phyloP scores from a whole-genome alignment of 106 monocot species.

The Dioscorea alata region DNA sequence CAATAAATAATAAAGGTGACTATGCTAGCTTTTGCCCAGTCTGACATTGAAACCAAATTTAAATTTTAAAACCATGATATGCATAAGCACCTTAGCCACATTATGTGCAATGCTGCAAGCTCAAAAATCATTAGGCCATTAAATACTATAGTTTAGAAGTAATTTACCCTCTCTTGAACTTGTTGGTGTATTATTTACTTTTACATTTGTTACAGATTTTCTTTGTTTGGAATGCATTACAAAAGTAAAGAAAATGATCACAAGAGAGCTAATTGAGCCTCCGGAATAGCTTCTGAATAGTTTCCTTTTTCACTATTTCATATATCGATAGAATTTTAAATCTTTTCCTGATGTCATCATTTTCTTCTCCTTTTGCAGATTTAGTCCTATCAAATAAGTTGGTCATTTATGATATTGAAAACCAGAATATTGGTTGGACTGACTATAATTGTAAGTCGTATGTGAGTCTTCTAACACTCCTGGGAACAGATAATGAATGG shows the following conservation, averaged over 20 bases:
- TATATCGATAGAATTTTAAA: no score
- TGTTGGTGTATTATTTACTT: background rate
- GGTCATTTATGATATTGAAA: constrained; percentile 72
- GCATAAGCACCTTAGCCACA: no score
- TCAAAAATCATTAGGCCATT: no score
- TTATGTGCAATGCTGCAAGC: no score
- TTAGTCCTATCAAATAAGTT: constrained; percentile 65
- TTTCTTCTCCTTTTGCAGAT: constrained; percentile 38
- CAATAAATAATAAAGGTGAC: no score
- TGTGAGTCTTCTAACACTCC: constrained; percentile 23
- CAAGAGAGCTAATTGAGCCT: background rate
- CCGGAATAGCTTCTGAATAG: background rate
- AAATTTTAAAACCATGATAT: no score
- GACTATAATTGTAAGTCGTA: constrained; percentile 64
- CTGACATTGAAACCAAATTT: no score
- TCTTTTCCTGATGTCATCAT: background rate
- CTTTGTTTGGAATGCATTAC: background rate
- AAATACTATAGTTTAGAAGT: background rate
- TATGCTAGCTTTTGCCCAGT: no score
- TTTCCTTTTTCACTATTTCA: no score
- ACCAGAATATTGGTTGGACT: constrained; percentile 70
- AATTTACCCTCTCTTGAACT: background rate
- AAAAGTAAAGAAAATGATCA: background rate
- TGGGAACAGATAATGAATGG: no score
- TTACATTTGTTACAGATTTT: background rate